phyloP scores from a whole-genome alignment of 1,284 basidiomycete species.

The Ustilago xerochloae region DNA sequence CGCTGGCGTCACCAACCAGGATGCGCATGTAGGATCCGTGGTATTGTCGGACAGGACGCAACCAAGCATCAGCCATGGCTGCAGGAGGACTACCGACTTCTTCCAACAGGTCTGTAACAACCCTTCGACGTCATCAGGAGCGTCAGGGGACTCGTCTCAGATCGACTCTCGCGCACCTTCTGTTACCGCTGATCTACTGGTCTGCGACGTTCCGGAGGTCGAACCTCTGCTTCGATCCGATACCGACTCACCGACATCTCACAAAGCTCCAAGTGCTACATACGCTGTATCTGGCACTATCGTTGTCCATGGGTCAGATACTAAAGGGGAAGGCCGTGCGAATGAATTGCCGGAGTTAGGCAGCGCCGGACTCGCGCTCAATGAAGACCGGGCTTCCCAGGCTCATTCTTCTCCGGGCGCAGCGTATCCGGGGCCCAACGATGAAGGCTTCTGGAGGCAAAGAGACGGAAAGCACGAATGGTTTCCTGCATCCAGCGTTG shows the following conservation, averaged over 20 bases:
- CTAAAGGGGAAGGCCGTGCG: neutral
- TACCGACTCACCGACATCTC: neutral
- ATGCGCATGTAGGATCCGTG: neutral
- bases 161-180: neutral
- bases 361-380: neutral
- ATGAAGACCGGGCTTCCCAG: neutral
- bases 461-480: conserved; percentile 43
- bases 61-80: conserved; percentile 21
- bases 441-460: conserved; percentile 50
- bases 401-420: neutral
- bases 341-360: conserved; percentile 15
- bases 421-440: conserved; percentile 33
- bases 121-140: neutral
- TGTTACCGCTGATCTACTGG: conserved; percentile 33
- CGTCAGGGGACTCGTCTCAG: neutral
- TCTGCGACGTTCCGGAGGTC: conserved; percentile 39
- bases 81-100: conserved; percentile 47
- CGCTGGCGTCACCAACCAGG: neutral
- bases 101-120: conserved; percentile 39
- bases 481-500: conserved; percentile 18
- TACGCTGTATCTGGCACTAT: conserved; percentile 46
- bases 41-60: conserved; percentile 9
- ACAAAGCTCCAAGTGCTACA: conserved; percentile 5
- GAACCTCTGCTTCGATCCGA: conserved; percentile 31
- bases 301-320: conserved; percentile 9